Evolutionary conservation across 208 protist species (phyloP).

Genomic region (Phytomonas francai): DNA sequence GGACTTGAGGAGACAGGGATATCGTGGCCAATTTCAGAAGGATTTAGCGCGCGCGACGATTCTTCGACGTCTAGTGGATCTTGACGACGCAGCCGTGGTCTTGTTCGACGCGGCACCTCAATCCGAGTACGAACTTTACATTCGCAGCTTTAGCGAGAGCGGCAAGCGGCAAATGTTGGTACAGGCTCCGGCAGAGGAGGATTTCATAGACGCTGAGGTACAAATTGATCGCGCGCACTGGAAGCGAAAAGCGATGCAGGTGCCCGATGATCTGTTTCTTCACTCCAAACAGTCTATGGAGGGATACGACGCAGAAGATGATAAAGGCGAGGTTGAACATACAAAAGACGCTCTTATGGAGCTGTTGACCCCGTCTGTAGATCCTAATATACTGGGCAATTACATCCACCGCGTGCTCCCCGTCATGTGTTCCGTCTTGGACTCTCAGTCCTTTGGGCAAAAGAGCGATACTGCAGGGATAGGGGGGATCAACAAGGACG

Average conservation of each 20-base stretch:
- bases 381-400: constrained; percentile 33
- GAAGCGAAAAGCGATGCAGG: constrained; percentile 27
- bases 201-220: constrained; percentile 38
- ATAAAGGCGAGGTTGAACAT: constrained; percentile 1
- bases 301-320: constrained; percentile 8
- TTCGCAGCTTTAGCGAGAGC: constrained; percentile 59
- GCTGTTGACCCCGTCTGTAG: constrained; percentile 21
- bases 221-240: constrained; percentile 58
- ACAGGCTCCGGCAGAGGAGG: constrained; percentile 58
- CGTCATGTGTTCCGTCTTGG: constrained; percentile 54
- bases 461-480: constrained; percentile 18
- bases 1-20: constrained; percentile 66
- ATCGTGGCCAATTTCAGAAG: constrained; percentile 67
- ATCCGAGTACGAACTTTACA: constrained; percentile 83
- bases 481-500: constrained; percentile 2
- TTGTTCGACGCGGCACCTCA: constrained; percentile 69
- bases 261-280: constrained; percentile 68
- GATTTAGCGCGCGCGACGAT: constrained; percentile 59
- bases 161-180: constrained; percentile 40
- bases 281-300: constrained; percentile 58
- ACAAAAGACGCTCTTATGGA: neutral
- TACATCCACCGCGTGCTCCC: constrained; percentile 67
- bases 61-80: constrained; percentile 73
- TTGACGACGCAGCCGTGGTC: constrained; percentile 55
- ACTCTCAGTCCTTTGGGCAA: constrained; percentile 20